Conservation (phyloP, 2,329 filamentous ascomycete genomes). For the Aspergillus proliferans region DNA sequence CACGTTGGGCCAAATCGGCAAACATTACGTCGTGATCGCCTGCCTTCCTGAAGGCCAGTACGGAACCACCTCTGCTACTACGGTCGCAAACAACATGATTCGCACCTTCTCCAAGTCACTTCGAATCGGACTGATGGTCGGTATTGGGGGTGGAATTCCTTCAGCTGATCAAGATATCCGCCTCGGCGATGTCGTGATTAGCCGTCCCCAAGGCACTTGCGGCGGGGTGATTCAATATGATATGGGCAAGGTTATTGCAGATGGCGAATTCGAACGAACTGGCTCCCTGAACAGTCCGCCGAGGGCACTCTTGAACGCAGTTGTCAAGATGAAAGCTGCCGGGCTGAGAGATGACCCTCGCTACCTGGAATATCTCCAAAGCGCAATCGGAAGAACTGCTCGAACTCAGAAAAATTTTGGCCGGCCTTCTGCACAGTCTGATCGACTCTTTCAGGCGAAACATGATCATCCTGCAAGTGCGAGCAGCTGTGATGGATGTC, state of each 20-base stretch:
- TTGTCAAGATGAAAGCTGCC: no score
- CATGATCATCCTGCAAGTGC: no score
- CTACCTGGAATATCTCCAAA: slow-evolving; percentile 7
- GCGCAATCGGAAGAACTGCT: slow-evolving; percentile 3
- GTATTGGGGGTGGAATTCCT: slow-evolving; percentile 22
- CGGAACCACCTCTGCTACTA: slow-evolving; percentile 11
- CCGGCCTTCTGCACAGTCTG: slow-evolving; percentile 1
- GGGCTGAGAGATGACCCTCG: no score
- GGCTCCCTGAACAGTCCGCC: no score
- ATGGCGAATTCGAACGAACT: no score
- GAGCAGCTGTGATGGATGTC: slow-evolving; percentile 5
- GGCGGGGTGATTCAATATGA: no score
- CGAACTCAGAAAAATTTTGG: slow-evolving; percentile 4
- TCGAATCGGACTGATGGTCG: slow-evolving; percentile 15
- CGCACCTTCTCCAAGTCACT: not conserved
- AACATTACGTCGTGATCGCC: slow-evolving; percentile 16
- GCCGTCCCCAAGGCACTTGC: no score
- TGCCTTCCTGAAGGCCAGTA: slow-evolving; percentile 10
- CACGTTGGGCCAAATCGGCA: slow-evolving; percentile 13
- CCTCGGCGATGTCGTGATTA: slow-evolving; percentile 17
- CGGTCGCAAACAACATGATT: slow-evolving; percentile 12
- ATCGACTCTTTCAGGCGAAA: slow-evolving; percentile 6
- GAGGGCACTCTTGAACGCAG: no score
- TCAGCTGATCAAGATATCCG: slow-evolving; percentile 19
- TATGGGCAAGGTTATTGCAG: no score